A percentile compares a stretch with the other conserved stretches of the same genome.
phyloP scores from a whole-genome alignment of 257 asterid species.

The Scutellaria minor region DNA sequence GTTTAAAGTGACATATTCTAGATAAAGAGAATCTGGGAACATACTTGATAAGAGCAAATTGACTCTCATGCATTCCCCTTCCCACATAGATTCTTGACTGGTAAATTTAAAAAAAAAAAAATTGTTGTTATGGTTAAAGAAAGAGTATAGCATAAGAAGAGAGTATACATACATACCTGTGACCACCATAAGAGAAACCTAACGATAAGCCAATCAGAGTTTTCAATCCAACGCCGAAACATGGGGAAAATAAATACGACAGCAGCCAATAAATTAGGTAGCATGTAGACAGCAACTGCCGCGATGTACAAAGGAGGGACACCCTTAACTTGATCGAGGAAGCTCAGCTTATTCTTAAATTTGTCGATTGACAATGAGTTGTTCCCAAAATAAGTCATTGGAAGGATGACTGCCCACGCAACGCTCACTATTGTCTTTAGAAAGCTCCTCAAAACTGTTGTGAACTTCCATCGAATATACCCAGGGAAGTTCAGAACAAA shows the following conservation, averaged over 20 bases:
- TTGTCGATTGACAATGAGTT: slow-evolving; percentile 49
- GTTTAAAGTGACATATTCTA: slow-evolving; percentile 19
- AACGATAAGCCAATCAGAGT: slow-evolving; percentile 85
- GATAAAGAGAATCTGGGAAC: slow-evolving; percentile 37
- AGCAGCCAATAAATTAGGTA: slow-evolving; percentile 80
- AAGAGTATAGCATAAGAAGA: slow-evolving; percentile 24
- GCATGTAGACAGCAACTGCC: slow-evolving; percentile 76
- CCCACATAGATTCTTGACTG: slow-evolving; percentile 97
- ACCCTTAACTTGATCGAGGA: slow-evolving; percentile 77
- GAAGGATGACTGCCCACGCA: slow-evolving; percentile 86
- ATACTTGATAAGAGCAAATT: slow-evolving; percentile 86
- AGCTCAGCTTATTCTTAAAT: slow-evolving; percentile 51
- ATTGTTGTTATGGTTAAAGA: slow-evolving; percentile 2
- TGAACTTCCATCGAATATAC: slow-evolving; percentile 84
- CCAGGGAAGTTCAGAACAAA: slow-evolving; percentile 86
- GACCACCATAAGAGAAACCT: slow-evolving; percentile 99
- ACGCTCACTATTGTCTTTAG: slow-evolving; percentile 83
- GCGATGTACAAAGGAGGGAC: slow-evolving; percentile 84
- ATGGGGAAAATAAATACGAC: slow-evolving; percentile 82
- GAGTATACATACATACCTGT: slow-evolving; percentile 57
- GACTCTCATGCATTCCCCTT: slow-evolving; percentile 99
- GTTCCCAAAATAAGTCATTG: slow-evolving; percentile 63
- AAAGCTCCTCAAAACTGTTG: slow-evolving; percentile 68
- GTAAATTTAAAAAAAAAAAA: slow-evolving; percentile 32
- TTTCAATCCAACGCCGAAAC: slow-evolving; percentile 97